Evolutionary conservation across 2,329 filamentous ascomycete species (phyloP), one percentile per base, ranked within the genome.

Genomic region (Apiospora sp.): DNA sequence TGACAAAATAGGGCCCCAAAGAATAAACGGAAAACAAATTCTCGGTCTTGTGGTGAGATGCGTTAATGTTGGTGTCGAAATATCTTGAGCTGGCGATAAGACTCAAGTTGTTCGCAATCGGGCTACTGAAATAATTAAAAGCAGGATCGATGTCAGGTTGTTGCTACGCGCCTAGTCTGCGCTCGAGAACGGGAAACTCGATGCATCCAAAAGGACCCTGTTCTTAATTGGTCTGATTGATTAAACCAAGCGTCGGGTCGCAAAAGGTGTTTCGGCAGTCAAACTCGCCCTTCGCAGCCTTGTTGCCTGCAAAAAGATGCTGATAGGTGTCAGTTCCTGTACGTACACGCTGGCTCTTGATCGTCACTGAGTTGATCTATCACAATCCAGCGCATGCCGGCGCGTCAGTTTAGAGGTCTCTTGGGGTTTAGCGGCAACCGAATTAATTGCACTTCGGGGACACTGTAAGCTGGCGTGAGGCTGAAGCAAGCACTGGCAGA

Each of bases 391-490:
- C 16, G 30, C 51, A 34, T 58, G 7, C 14, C 54, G 16, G 54
- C 54, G 54, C 54, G 54, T 61, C 54, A 61, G 16, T 22, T 22
- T 37, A 37, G 54, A 37, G 34, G 58, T 41, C 58, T 64, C 58
- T 64, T 64, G 58, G 58, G 54, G 58, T 41, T 41, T 64, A 64
- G 58, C 58, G 58, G 58, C 34, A n/a, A 37, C 19, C 22, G 58
- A 34, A 41, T 64, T 41, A 12, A 41, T 41, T 64, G 58, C 37
- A 4, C 19, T 12, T 41, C 34, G n/a, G 58, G 30, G 10, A 24
- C 58, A 64, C 58, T 64, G 58, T 64, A 64, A 64, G 58, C 41
- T 41, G 34, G 54, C 54, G 58, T 64, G 58, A 64, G 58, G 58
- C 58, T 64, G 58, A 64, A 64, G 58, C 58, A 41, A 4, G 34